Base-by-base conservation (phyloP, 768 basidiomycete genomes). In the Dendrothele bispora region DNA sequence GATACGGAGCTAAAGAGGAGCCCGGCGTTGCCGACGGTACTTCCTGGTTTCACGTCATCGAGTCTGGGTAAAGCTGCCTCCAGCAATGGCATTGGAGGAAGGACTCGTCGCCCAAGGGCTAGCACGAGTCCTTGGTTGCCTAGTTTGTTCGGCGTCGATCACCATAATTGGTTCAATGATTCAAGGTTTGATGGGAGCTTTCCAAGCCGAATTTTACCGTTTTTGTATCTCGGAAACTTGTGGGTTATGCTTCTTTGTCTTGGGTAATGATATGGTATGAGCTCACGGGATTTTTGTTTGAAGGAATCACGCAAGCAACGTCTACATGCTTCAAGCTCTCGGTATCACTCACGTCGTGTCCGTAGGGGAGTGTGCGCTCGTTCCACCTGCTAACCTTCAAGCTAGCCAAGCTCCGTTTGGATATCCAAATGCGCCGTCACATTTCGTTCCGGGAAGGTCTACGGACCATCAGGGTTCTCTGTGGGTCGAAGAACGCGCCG, bases 281-380 rank as follows among this genome's bases (percentile, higher is more conserved):
- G 11, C n/a, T 24, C 7, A 38, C 30, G 17, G 27, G 22, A 54
- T 18, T 41, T 41, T 38, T 50, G 46, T 55, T 55, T 48, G 37
- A 58, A 92, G 92, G 64, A 91, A 93, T 58, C 95, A 98, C 57
- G 95, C 95, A 0, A 74, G 84, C 25, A 98, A 98, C 65, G 93
- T 84, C 46, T 90, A 89, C 59, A 97, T 98, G 94, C 82, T 98
- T 3, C 89, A 93, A 57, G 91, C 91, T 4, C 79, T 98, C 14
- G 93, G 93, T 22, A 95, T 98, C 58, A 95, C 93, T 2, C 95
- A 98, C 62, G 94, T 98, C 52, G 94, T 98, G 25, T 93, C 91
- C 6, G 92, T 98, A 2, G 95, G 95, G 42, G 95, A 98, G 72
- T 93, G 91, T 51, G 90, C 95, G 10, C 80, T 97, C 20, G 74